Evolutionary conservation across 1,139 yeast species (phyloP), one percentile per base, ranked within the genome.

Genomic region (Kodamaea suecica): DNA sequence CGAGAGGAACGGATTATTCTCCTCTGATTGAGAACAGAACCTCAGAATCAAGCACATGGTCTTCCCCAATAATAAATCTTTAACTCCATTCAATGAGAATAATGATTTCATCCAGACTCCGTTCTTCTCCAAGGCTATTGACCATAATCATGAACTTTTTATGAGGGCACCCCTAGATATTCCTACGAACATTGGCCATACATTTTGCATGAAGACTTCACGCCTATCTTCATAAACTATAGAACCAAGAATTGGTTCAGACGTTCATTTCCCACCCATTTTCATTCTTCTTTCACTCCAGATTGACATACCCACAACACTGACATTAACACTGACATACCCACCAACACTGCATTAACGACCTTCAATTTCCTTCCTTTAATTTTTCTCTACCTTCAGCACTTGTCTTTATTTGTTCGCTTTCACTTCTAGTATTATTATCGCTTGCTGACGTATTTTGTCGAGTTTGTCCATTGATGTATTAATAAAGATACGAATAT

Each of bases 21-120:
- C 48, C 48, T 27, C 31, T 40, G 30, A 38, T 34, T 35, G 36
- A 39, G 23, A 30, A 37, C 27, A 37, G 42, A 25, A 41, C 43
- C 13, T 41, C 43, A n/a, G 47, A 41, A 8, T 36, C 43, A 19
- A 41, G 43, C 9, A 43, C 45, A 9, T 45, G 49, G 49, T 37
- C 44, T 33, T 45, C 49, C 19, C 49, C 49, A 15, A 39, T 45
- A 28, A 43, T 45, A 45, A 45, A 44, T 37, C 40, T 39, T 10
- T 39, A 31, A 38, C 23, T 19, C 10, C 23, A 19, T 19, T n/a
- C n/a, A n/a, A n/a, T n/a, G n/a, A n/a, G n/a, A n/a, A n/a, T n/a
- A n/a, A n/a, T n/a, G n/a, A n/a, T n/a, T n/a, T n/a, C n/a, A n/a
- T n/a, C n/a, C n/a, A n/a, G n/a, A n/a, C n/a, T n/a, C n/a, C n/a